Evolutionary conservation across 768 basidiomycete genomes (phyloP), one percentile per base, ranked within the genome.

Genomic region (Tulasnella sp.): DNA sequence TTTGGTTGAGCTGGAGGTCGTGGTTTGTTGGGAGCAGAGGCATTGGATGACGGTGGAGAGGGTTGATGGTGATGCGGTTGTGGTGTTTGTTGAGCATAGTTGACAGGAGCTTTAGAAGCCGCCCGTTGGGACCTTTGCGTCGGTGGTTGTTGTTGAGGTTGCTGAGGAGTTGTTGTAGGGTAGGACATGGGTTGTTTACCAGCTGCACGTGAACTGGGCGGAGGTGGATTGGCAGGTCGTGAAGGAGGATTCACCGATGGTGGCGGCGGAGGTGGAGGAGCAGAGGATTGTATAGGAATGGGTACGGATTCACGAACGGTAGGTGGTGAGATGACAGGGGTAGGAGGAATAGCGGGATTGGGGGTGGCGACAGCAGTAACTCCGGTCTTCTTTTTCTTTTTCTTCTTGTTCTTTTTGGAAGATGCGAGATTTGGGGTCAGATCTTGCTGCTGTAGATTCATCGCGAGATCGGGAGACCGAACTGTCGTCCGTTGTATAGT

Each of bases 181-280:
- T 89, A 89, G 2, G 80, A 72, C 88, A 91, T 91, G 28, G 88
- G 89, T 61, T 88, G 85, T 71, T 93, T 93, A 58, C 89, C 89
- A 57, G 85, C 85, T 20, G 88, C 87, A 13, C 89, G 76, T 45
- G 85, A 84, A 54, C 78, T 81, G 31, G 83, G 87, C 34, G 73
- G 75, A 27, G 75, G 74, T 62, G 48, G n/a, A 24, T 50, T 24
- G 60, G 61, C 66, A 61, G 64, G 71, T 56, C 63, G 69, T 59
- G 60, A 70, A 61, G 57, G 66, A 59, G 58, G 67, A 54, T 57
- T 67, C 61, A 61, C 65, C 58, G 60, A 70, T 61, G 66, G 73
- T 64, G 68, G 70, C 57, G 66, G 66, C 59, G 67, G 59, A 40
- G 53, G 45, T 27, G 42, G 53, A 29, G 48, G 53, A 15, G 46